Evolutionary conservation across 106 monocot species (phyloP).

Genomic region (Allium fistulosum): DNA sequence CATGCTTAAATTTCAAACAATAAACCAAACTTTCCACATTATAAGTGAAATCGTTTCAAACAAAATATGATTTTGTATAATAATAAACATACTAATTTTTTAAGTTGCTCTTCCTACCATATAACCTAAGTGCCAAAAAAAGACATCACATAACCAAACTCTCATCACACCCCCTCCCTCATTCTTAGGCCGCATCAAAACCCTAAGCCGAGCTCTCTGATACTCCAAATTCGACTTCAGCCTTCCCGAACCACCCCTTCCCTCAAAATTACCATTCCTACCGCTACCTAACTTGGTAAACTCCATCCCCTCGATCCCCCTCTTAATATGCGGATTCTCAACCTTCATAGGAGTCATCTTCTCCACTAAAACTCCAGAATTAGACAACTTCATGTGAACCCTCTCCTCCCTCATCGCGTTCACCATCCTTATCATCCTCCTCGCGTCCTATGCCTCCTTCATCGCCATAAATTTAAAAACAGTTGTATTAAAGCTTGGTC

Average conservation of each 20-base stretch:
- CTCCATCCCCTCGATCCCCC: constrained; percentile 86
- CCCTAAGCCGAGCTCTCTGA: constrained; percentile 42
- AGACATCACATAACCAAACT: constrained; percentile 19
- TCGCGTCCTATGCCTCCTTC: constrained; percentile 25
- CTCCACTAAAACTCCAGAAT: background rate
- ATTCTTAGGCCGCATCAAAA: constrained; percentile 23
- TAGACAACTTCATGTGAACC: constrained; percentile 2
- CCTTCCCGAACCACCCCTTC: background rate
- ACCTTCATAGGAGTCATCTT: background rate
- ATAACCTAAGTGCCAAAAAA: background rate
- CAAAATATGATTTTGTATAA: too few species aligned
- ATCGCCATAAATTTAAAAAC: constrained; percentile 1
- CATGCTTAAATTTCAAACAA: too few species aligned
- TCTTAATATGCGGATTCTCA: constrained; percentile 85
- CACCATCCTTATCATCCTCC: constrained; percentile 10
- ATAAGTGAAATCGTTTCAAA: too few species aligned
- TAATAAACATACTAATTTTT: too few species aligned
- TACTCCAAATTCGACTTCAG: constrained; percentile 36
- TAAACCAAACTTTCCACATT: too few species aligned
- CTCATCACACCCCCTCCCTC: constrained; percentile 5
- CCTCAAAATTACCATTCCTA: constrained; percentile 5
- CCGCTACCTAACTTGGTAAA: constrained; percentile 39
- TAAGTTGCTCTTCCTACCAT: too few species aligned
- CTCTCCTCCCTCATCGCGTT: constrained; percentile 10
- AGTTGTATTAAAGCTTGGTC: too few species aligned